These are phyloP conservation scores for Penicillium subrubescens DNA, from an alignment of 495 filamentous ascomycete genomes.

Conservation along the genomic window DNA sequence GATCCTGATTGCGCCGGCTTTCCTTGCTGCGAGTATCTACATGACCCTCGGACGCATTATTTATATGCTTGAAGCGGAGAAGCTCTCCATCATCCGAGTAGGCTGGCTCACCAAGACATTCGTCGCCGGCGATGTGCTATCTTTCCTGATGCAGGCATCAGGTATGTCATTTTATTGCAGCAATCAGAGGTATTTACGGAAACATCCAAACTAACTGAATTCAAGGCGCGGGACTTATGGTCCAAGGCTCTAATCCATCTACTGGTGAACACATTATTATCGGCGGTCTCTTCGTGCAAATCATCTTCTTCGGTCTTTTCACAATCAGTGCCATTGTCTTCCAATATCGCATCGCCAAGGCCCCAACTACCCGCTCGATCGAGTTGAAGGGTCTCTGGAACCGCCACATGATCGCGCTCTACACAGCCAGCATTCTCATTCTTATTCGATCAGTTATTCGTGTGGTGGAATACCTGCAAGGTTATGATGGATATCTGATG, in stretches of 20 bases:
- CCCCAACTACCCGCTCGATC: slow-evolving; percentile 25
- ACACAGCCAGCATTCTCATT: slow-evolving; percentile 55
- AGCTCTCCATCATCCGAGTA: slow-evolving; percentile 39
- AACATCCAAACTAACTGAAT: neutral
- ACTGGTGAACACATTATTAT: slow-evolving; percentile 46
- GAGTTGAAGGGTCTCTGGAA: slow-evolving; percentile 46
- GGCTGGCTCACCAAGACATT: slow-evolving; percentile 52
- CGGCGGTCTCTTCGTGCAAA: slow-evolving; percentile 52
- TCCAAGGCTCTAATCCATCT: slow-evolving; percentile 14
- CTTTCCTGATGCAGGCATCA: slow-evolving; percentile 47
- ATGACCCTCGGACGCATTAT: slow-evolving; percentile 59
- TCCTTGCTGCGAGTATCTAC: slow-evolving; percentile 58
- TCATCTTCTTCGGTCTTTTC: slow-evolving; percentile 57
- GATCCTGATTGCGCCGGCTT: slow-evolving; percentile 54
- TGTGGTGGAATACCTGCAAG: slow-evolving; percentile 63
- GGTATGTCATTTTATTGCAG: slow-evolving; percentile 9
- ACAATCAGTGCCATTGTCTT: slow-evolving; percentile 46
- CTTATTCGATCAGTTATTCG: slow-evolving; percentile 63
- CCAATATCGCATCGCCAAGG: slow-evolving; percentile 35
- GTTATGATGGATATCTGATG: slow-evolving; percentile 53
- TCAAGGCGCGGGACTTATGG: slow-evolving; percentile 40
- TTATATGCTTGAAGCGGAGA: slow-evolving; percentile 41
- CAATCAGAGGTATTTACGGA: neutral
- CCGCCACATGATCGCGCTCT: slow-evolving; percentile 54
- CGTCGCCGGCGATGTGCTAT: slow-evolving; percentile 39